Evolutionary conservation across 192 early-diverging fungal species (phyloP).

Genomic region (Gonapodya sp.): DNA sequence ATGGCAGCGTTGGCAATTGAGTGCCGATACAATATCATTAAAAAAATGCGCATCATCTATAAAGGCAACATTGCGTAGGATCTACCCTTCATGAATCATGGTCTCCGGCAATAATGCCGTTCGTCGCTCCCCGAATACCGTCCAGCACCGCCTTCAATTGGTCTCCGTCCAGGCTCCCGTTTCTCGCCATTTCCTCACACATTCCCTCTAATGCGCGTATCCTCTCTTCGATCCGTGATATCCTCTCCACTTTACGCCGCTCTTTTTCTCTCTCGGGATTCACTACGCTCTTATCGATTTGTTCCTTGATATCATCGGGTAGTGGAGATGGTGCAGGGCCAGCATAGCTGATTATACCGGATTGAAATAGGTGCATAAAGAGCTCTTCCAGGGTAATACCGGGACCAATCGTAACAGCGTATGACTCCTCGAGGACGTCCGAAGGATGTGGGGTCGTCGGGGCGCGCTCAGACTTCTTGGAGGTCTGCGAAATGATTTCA

Average conservation of each 20-base stretch:
- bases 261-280: neutral
- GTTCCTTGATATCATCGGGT: neutral
- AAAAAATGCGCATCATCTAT: no score
- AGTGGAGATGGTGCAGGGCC: neutral
- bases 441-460: neutral
- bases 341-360: neutral
- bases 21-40: no score
- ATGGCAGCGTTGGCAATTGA: no score
- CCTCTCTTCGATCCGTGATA: neutral
- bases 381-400: neutral
- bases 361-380: neutral
- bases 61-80: no score
- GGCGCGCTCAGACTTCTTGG: no score
- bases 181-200: neutral
- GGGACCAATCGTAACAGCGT: neutral
- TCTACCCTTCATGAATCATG: neutral
- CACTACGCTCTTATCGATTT: neutral
- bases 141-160: neutral
- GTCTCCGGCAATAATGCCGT: neutral
- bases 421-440: no score
- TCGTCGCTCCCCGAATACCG: neutral
- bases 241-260: neutral
- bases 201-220: neutral
- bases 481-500: no score
- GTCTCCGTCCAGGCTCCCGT: neutral